phyloP scores from a whole-genome alignment of 2,329 filamentous ascomycete species.

The Paraconiothyrium brasiliense region DNA sequence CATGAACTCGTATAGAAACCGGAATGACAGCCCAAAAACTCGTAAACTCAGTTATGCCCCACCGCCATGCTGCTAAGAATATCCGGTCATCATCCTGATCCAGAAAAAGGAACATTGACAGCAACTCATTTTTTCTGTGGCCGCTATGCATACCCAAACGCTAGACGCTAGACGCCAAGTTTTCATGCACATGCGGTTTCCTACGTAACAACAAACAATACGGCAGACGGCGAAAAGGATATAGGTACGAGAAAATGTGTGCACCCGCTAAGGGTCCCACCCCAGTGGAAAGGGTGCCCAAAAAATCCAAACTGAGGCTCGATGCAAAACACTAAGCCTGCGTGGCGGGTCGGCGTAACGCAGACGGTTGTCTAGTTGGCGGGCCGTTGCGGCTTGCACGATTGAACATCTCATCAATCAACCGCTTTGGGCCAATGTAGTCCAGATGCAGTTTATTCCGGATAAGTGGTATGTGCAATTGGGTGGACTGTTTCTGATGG shows the following conservation, averaged over 20 bases:
- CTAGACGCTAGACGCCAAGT: conserved; percentile 27
- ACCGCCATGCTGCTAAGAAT: conserved; percentile 10
- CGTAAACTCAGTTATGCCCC: background rate
- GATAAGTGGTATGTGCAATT: conserved; percentile 62
- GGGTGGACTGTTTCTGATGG: conserved; percentile 64
- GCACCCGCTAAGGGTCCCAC: conserved; percentile 26
- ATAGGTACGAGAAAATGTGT: conserved; percentile 38
- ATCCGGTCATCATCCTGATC: background rate
- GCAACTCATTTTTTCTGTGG: conserved; percentile 20
- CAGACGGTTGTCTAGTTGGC: conserved; percentile 38
- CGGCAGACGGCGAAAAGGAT: conserved; percentile 24
- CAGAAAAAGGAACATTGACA: conserved; percentile 13
- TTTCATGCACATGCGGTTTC: conserved; percentile 29
- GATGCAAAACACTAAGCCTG: conserved; percentile 16
- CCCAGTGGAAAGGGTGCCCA: conserved; percentile 21
- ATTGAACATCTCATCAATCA: conserved; percentile 72
- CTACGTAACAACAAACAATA: conserved; percentile 27
- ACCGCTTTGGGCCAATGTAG: conserved; percentile 68
- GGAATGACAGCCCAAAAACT: background rate
- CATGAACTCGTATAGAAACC: conserved; percentile 18
- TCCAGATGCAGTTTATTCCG: conserved; percentile 67
- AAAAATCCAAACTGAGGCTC: conserved; percentile 27
- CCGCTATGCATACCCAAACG: conserved; percentile 30
- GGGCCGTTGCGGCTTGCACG: conserved; percentile 46
- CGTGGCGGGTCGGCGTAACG: conserved; percentile 35